Evolutionary conservation across 345 rosid species (phyloP), one percentile per base, ranked within the genome.

Genomic region (Hibiscus trionum): DNA sequence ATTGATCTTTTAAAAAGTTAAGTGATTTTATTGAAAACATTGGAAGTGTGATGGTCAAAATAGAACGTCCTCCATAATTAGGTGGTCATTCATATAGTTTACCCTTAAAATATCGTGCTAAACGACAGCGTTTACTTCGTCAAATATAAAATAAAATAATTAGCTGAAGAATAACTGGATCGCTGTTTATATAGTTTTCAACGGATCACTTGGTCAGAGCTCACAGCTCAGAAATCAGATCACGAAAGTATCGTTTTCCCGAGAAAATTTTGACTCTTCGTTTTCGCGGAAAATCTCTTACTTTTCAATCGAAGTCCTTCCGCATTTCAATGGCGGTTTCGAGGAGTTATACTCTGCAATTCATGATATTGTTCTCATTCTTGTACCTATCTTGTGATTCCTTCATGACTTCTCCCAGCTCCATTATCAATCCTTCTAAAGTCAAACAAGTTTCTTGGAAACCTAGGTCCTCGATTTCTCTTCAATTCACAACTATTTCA

Each of bases 371-470:
- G 42, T 42, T 87, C 4, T 71, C 72, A 15, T 61, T 85, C 72
- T 70, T 94, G 72, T 57, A 70, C 27, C 74, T 72, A 61, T 78
- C 44, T 42, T 83, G 82, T 0, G 71, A 73, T 84, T 85, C 85
- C 2, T 75, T 74, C 73, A 79, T 88, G 31, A 84, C 76, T 74
- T 78, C 93, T 60, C 83, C 93, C 4, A 81, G 82, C 80, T 83
- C 95, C 79, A 76, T 91, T 60, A 79, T 94, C 81, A 85, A 91
- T 73, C 96, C 97, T 39, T 77, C 90, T 9, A 90, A 88, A 86
- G 96, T 86, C 90, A 93, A 80, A 82, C 98, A 93, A 35, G 72
- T 91, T 67, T 93, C 97, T 2, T 89, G 88, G 85, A 89, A 87
- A 71, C 98, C 96, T 57, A 91, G 97, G 97, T 93, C 52, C 62